Conservation (phyloP, 202 grass and related monocot species). For the Bolboschoenoplectus hybrid region DNA sequence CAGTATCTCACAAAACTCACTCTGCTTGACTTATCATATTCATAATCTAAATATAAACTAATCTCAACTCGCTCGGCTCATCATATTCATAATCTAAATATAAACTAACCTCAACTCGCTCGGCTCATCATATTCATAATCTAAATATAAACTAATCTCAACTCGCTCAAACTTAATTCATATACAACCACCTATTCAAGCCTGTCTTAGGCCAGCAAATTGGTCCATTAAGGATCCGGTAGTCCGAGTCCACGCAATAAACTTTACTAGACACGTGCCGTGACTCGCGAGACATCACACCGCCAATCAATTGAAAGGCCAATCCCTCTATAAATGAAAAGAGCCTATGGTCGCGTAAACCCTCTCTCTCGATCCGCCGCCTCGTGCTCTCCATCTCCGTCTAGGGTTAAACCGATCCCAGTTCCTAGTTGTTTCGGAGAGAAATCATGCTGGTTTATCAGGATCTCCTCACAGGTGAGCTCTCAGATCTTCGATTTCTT, state of each 20-base stretch:
- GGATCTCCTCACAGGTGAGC: conserved; percentile 42
- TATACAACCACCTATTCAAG: too few relatives aligned
- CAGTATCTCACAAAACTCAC: too few relatives aligned
- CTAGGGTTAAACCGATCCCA: conserved; percentile 38
- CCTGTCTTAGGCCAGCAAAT: neutral
- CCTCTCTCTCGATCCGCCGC: conserved; percentile 24
- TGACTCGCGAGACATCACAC: conserved; percentile 25
- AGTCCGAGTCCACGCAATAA: neutral
- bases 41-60: too few relatives aligned
- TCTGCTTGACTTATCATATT: too few relatives aligned
- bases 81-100: too few relatives aligned
- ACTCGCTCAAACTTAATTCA: too few relatives aligned
- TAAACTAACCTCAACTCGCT: too few relatives aligned
- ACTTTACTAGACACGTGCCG: neutral
- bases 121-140: too few relatives aligned
- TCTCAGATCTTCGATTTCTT: conserved; percentile 21
- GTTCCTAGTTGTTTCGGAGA: conserved; percentile 7
- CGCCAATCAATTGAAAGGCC: neutral
- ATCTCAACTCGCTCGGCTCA: too few relatives aligned
- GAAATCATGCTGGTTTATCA: conserved; percentile 46
- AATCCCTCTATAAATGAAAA: conserved; percentile 22
- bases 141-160: too few relatives aligned
- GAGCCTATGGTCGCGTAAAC: neutral
- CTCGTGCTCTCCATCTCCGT: conserved; percentile 22
- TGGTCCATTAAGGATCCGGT: neutral